Evolutionary conservation across 1,139 yeast genomes (phyloP), one percentile per base, ranked within the genome.

Genomic region (Taphrina flavorubra): DNA sequence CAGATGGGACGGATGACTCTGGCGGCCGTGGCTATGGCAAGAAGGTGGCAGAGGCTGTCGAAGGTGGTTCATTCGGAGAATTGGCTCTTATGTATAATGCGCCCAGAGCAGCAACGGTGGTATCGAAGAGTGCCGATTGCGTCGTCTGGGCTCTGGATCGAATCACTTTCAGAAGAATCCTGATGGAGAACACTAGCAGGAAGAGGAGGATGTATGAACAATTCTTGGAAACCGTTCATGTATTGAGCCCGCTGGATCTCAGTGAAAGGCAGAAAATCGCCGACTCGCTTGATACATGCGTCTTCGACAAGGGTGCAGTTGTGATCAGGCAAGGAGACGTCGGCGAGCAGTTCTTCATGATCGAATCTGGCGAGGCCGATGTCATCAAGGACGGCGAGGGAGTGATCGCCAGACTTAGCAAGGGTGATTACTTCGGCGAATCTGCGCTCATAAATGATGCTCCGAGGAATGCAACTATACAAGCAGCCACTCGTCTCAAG

Each of bases 391-490:
- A 82, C 66, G 83, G 81, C 56, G 84, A 85, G 68, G 92, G 94
- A 34, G 81, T 83, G 57, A 84, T 92, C 55, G 84, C 84, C 47
- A 81, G 81, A 31, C 82, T 90, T 72, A 79, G 84, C 61, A 88
- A 89, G 76, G 98, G 98, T 72, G 97, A 90, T 76, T 94, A 94
- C 79, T 94, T 94, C 78, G 99, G 99, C 73, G 99, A 94, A 80
- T 87, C 94, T 72, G 98, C 99, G 1, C 82, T 94, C 74, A 83
- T 94, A 74, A 90, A 92, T 75, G 97, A 94, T 76, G 82, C 88
- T 71, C 98, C 98, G 72, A 86, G 99, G 79, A 96, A 91, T 78
- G 99, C 99, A 44, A 89, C 97, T 4, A 95, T 94, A 53, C 86
- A 84, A 69, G 97, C 97, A 1, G 80, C 84, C 44, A 85, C 89